Percentiles rank a stretch among this genome's conserved stretches.
Evolutionary conservation across 75 land plant species (phyloP).

Genomic region (Sequoiadendron giganteum): DNA sequence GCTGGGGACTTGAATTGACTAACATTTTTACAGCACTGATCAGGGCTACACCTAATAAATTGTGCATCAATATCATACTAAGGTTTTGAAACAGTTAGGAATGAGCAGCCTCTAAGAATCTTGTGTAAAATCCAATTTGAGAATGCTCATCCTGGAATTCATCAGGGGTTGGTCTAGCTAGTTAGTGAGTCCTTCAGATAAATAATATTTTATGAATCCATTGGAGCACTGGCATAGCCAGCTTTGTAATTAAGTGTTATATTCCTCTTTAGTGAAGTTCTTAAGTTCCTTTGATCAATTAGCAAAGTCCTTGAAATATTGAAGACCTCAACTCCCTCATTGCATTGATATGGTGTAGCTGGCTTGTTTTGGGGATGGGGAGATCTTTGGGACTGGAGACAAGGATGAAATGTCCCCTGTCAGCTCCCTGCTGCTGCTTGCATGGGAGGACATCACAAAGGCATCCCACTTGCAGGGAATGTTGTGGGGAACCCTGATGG

Average conservation of each 20-base stretch:
- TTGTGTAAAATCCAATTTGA: not conserved
- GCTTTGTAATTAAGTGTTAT: not conserved
- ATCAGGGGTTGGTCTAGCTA: not conserved
- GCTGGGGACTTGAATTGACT: too few species aligned
- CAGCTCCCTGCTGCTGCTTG: not conserved
- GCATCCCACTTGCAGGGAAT: too few species aligned
- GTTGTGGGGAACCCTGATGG: too few species aligned
- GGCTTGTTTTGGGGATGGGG: too few species aligned
- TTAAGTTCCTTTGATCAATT: not conserved
- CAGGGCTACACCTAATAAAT: not conserved
- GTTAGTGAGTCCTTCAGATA: not conserved
- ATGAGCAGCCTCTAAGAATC: not conserved
- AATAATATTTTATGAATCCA: not conserved
- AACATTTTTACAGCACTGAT: not conserved
- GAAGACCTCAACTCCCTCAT: not conserved
- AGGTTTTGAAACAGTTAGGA: not conserved
- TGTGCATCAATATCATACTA: not conserved
- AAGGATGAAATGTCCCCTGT: too few species aligned
- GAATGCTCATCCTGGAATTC: not conserved
- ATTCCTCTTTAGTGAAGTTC: not conserved
- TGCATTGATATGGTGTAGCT: not conserved
- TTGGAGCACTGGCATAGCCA: not conserved
- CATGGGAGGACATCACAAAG: not conserved
- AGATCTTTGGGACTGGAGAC: too few species aligned
- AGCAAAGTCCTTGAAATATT: not conserved